Evolutionary conservation across 2,329 filamentous ascomycete genomes (phyloP).

Genomic region (Bimuria novae-zelandiae): DNA sequence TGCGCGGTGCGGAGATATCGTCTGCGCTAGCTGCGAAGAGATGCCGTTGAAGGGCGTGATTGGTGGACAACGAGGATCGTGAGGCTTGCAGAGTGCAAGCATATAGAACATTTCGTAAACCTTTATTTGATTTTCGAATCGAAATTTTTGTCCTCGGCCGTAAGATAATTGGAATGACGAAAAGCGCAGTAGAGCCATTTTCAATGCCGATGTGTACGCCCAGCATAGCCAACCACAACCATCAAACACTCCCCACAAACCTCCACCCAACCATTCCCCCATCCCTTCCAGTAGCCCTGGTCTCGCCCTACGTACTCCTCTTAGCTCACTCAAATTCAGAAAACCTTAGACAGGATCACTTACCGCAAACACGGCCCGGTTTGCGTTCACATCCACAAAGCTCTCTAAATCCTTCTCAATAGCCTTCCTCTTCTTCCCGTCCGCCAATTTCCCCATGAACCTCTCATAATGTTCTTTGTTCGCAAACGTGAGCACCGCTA

Average conservation of each 20-base stretch:
- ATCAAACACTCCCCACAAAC: conserved; percentile 22
- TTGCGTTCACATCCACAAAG: conserved; percentile 18
- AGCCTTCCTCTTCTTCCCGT: conserved; percentile 10
- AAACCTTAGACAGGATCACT: not conserved
- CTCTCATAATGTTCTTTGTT: conserved; percentile 23
- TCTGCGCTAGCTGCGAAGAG: not conserved
- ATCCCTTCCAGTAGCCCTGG: conserved; percentile 20
- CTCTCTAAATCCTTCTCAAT: conserved; percentile 17
- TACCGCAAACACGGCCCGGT: conserved; percentile 19
- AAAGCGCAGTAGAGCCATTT: too few species aligned
- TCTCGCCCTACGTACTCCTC: conserved; percentile 11
- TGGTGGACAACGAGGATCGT: not conserved
- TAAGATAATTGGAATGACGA: too few species aligned
- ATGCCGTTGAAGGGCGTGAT: not conserved
- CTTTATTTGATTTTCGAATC: too few species aligned
- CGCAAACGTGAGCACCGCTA: conserved; percentile 23
- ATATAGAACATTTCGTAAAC: too few species aligned
- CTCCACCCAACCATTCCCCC: conserved; percentile 20
- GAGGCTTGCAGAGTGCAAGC: too few species aligned
- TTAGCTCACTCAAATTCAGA: not conserved
- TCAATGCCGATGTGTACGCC: not conserved
- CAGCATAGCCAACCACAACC: not conserved
- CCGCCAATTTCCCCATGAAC: conserved; percentile 18
- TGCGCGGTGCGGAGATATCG: conserved; percentile 13
- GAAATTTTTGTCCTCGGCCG: too few species aligned